These are phyloP conservation scores for Cytospora piceicola DNA, from an alignment of 2,329 filamentous ascomycete species.

Conservation along the genomic window DNA sequence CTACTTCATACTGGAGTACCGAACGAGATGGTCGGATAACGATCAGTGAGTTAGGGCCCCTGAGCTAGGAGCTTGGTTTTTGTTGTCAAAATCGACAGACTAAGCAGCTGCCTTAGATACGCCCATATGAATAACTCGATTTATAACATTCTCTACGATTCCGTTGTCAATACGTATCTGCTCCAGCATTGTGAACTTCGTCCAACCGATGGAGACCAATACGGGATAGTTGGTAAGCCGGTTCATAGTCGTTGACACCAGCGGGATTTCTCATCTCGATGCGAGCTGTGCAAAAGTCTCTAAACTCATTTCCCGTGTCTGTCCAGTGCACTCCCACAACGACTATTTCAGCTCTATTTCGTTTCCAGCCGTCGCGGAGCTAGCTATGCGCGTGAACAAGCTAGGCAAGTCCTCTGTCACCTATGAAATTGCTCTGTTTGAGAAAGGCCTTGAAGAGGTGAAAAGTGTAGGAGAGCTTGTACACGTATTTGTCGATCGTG, in stretches of 20 bases:
- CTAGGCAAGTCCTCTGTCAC: constrained; percentile 85
- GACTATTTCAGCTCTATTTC: constrained; percentile 83
- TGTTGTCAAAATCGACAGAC: constrained; percentile 26
- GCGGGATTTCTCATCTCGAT: neutral
- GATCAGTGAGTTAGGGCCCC: constrained; percentile 26
- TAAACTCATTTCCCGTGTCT: neutral
- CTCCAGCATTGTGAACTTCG: constrained; percentile 76
- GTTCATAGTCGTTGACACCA: neutral
- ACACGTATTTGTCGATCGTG: constrained; percentile 85
- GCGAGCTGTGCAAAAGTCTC: neutral
- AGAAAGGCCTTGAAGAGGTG: constrained; percentile 71
- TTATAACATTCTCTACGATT: constrained; percentile 88
- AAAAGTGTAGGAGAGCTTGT: constrained; percentile 80
- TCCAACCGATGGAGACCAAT: constrained; percentile 70
- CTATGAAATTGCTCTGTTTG: constrained; percentile 89
- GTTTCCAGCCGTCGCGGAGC: constrained; percentile 80
- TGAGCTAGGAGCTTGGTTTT: neutral
- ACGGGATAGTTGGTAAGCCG: constrained; percentile 67
- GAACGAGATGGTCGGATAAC: constrained; percentile 75
- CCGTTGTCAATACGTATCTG: constrained; percentile 86
- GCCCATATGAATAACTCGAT: constrained; percentile 90
- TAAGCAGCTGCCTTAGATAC: constrained; percentile 54
- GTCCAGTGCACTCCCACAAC: constrained; percentile 73
- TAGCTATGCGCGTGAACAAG: constrained; percentile 80
- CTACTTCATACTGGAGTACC: constrained; percentile 76